Conservation (phyloP, 2,329 filamentous ascomycete genomes). For the Diplodia seriata region DNA sequence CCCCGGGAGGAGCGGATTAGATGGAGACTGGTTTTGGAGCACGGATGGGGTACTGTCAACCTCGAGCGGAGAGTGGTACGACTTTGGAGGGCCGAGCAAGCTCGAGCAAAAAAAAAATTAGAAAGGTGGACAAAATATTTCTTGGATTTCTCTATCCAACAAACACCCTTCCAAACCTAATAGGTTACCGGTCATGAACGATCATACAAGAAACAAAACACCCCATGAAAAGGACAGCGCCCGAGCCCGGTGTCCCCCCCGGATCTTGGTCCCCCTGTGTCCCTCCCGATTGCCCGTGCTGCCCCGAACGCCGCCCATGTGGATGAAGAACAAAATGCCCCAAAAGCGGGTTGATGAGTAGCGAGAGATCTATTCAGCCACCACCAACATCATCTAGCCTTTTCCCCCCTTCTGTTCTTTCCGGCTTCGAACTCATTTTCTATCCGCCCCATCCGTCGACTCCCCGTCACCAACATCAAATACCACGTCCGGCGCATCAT, state of each 20-base stretch:
- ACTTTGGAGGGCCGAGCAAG: neutral
- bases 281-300: neutral
- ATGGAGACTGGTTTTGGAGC: neutral
- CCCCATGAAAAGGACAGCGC: neutral
- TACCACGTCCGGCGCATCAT: slow-evolving; percentile 52
- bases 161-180: slow-evolving; percentile 4
- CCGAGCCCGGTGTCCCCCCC: neutral
- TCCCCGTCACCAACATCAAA: slow-evolving; percentile 54
- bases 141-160: slow-evolving; percentile 8
- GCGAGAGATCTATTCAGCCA: neutral
- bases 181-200: neutral
- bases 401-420: neutral
- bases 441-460: slow-evolving; percentile 38
- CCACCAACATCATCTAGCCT: neutral
- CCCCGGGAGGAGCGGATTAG: neutral
- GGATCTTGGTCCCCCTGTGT: neutral
- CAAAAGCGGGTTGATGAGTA: neutral
- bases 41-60: neutral
- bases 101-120: neutral
- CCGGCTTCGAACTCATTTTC: neutral
- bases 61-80: neutral
- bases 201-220: neutral
- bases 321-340: neutral
- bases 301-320: neutral
- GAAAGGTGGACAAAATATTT: neutral